phyloP scores from a whole-genome alignment of 371 early-diverging fungal species.

The Catenaria anguillulae region DNA sequence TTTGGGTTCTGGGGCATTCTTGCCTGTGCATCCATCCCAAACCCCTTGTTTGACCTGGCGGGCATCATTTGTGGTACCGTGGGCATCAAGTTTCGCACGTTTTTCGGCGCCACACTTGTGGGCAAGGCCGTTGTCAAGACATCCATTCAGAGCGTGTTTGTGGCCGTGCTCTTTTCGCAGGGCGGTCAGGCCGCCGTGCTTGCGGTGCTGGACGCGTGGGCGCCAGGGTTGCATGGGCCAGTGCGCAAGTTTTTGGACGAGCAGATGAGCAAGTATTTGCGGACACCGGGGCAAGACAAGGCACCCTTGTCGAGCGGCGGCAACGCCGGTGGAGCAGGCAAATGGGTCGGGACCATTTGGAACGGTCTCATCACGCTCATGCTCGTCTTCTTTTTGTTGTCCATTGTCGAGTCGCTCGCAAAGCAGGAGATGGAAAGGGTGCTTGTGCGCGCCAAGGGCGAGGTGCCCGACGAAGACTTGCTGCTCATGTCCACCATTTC shows the following conservation, averaged over 20 bases:
- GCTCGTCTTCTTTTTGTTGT: slow-evolving; percentile 64
- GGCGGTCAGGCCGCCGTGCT: slow-evolving; percentile 40
- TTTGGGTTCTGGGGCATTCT: slow-evolving; percentile 79
- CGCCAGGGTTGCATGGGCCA: slow-evolving; percentile 34
- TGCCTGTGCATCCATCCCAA: slow-evolving; percentile 81
- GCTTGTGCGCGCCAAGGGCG: too few relatives aligned
- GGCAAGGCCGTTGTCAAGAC: slow-evolving; percentile 82
- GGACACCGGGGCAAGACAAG: neutral
- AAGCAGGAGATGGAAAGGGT: neutral
- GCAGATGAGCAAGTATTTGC: slow-evolving; percentile 26
- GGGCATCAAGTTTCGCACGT: slow-evolving; percentile 70
- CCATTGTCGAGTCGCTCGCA: slow-evolving; percentile 67
- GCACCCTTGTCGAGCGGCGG: neutral
- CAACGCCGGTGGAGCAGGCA: neutral
- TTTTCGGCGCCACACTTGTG: slow-evolving; percentile 81
- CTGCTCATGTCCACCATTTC: too few relatives aligned
- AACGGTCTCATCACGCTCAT: slow-evolving; percentile 57
- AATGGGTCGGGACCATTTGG: slow-evolving; percentile 39
- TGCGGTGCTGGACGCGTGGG: slow-evolving; percentile 22
- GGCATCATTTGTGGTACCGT: slow-evolving; percentile 87
- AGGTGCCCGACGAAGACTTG: too few relatives aligned
- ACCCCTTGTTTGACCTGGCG: slow-evolving; percentile 88
- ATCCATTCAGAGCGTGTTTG: slow-evolving; percentile 44
- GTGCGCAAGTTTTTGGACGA: slow-evolving; percentile 27
- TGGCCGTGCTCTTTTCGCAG: slow-evolving; percentile 44